Conservation (phyloP, 208 protist species). For the Leishmania aethiopica region DNA sequence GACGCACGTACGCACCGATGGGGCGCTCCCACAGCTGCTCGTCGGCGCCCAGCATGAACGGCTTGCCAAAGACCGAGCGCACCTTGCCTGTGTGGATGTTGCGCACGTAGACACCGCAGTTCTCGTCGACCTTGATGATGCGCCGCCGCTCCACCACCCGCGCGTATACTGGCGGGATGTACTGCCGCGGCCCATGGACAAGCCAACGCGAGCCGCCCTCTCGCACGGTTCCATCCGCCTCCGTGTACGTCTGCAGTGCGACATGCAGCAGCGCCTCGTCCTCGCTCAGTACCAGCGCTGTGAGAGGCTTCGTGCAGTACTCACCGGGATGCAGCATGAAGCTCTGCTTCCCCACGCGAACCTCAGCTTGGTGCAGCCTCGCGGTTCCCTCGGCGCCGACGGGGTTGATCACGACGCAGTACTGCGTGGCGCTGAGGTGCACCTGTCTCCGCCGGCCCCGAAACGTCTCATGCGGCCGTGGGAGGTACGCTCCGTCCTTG, state of each 20-base stretch:
- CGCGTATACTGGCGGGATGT: constrained; percentile 93
- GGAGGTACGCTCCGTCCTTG: constrained; percentile 51
- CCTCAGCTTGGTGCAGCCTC: constrained; percentile 77
- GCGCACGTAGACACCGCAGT: constrained; percentile 97
- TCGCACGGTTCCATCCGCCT: constrained; percentile 13
- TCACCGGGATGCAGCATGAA: constrained; percentile 80
- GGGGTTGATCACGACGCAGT: constrained; percentile 89
- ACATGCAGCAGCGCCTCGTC: constrained; percentile 31
- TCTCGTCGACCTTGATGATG: constrained; percentile 90
- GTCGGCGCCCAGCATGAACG: constrained; percentile 68
- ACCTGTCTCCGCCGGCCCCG: constrained; percentile 29
- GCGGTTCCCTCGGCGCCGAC: constrained; percentile 58
- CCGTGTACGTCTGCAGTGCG: constrained; percentile 24
- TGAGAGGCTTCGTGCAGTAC: constrained; percentile 35
- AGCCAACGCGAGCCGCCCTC: constrained; percentile 90
- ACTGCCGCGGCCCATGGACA: constrained; percentile 91
- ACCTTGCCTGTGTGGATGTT: constrained; percentile 88
- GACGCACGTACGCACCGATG: constrained; percentile 49
- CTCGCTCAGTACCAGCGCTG: constrained; percentile 74
- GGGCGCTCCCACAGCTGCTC: constrained; percentile 87
- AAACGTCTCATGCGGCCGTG: constrained; percentile 64
- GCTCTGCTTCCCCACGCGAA: constrained; percentile 81
- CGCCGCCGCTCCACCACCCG: constrained; percentile 88
- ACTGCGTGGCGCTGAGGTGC: constrained; percentile 83
- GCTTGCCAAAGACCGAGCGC: constrained; percentile 44